Conservation (phyloP, 2,329 filamentous ascomycete species). For the Pseudogymnoascus sp. region DNA sequence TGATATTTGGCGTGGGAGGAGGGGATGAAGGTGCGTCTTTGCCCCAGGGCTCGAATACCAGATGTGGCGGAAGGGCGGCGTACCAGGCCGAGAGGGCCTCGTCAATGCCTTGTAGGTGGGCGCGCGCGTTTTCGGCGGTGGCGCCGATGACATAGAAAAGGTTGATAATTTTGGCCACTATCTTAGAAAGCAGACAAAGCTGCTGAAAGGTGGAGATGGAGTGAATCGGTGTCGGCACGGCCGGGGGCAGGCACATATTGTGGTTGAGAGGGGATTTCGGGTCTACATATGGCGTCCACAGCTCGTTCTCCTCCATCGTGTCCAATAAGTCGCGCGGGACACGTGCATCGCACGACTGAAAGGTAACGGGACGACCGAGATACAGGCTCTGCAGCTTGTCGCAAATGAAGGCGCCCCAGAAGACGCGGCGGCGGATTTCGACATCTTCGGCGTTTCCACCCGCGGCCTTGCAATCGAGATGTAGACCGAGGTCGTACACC, state of each 20-base stretch:
- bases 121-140: constrained; percentile 21
- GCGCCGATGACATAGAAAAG: constrained; percentile 26
- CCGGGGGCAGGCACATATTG: background rate
- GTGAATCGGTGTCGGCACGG: constrained; percentile 14
- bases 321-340: constrained; percentile 21
- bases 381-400: constrained; percentile 28
- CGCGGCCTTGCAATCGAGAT: constrained; percentile 29
- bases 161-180: constrained; percentile 32
- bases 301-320: constrained; percentile 21
- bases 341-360: constrained; percentile 19
- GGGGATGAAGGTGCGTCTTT: constrained; percentile 9
- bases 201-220: constrained; percentile 31
- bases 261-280: background rate
- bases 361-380: constrained; percentile 22
- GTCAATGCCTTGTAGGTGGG: constrained; percentile 23
- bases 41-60: constrained; percentile 22
- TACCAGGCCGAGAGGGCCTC: constrained; percentile 23
- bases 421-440: constrained; percentile 27
- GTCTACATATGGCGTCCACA: constrained; percentile 11
- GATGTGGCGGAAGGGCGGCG: constrained; percentile 20
- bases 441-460: constrained; percentile 20
- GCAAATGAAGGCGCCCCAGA: constrained; percentile 28
- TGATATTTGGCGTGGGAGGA: constrained; percentile 22
- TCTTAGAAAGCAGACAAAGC: constrained; percentile 28
- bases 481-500: constrained; percentile 33